phyloP scores from a whole-genome alignment of 768 basidiomycete species.

The Hygrophoropsis aurantiaca region DNA sequence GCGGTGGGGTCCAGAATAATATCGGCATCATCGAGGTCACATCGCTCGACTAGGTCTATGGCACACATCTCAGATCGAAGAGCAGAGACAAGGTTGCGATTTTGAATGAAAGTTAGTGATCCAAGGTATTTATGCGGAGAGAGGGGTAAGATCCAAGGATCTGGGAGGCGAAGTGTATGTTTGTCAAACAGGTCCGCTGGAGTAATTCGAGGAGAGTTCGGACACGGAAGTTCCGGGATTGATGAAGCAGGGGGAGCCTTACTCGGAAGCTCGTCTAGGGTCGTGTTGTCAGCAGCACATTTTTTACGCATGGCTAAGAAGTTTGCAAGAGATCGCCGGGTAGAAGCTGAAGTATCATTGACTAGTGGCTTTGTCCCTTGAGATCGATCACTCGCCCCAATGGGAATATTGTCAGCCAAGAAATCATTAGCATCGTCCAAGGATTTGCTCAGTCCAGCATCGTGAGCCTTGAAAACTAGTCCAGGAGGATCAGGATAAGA shows the following conservation, averaged over 20 bases:
- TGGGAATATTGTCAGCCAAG: constrained; percentile 8
- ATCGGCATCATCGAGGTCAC: constrained; percentile 57
- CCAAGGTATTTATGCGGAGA: constrained; percentile 63
- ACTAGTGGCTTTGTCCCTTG: too few species aligned
- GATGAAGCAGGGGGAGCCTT: neutral
- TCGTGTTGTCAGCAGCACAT: neutral
- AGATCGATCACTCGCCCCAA: too few species aligned
- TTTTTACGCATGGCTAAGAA: neutral
- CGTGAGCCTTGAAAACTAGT: too few species aligned
- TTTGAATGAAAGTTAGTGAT: constrained; percentile 68
- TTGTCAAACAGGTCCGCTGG: constrained; percentile 43
- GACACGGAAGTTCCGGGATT: neutral
- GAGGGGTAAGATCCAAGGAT: constrained; percentile 27
- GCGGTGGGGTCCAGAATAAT: constrained; percentile 66
- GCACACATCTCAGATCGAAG: constrained; percentile 45
- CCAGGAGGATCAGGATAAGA: constrained; percentile 9
- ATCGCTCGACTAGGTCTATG: constrained; percentile 66
- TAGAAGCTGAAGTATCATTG: neutral
- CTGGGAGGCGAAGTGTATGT: constrained; percentile 46
- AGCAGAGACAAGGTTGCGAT: constrained; percentile 54
- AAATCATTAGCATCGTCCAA: constrained; percentile 6
- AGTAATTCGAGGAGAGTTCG: constrained; percentile 17
- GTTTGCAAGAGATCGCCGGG: neutral
- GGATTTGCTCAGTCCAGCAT: too few species aligned
- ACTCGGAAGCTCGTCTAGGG: neutral